These are phyloP conservation scores for Pseudohalonectria lignicola DNA, from an alignment of 2,329 filamentous ascomycete species.

Conservation along the genomic window DNA sequence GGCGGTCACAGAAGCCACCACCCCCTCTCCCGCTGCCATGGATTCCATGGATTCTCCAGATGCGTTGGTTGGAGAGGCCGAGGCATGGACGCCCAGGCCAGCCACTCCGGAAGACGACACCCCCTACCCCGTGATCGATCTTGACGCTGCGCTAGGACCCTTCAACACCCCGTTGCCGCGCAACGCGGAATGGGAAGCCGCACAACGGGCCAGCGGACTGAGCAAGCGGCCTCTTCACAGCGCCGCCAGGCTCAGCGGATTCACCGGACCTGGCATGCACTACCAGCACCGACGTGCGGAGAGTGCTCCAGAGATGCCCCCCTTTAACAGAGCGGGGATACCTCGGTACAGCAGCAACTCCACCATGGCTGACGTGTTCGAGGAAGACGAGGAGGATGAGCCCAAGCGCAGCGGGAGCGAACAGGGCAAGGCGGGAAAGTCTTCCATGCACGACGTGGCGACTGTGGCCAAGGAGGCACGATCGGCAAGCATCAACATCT, in stretches of 20 bases:
- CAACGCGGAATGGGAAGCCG: slow-evolving; percentile 57
- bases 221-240: slow-evolving; percentile 64
- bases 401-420: slow-evolving; percentile 12
- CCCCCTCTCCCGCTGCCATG: too few relatives aligned
- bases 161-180: slow-evolving; percentile 69
- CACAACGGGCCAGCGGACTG: slow-evolving; percentile 45
- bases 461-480: slow-evolving; percentile 1
- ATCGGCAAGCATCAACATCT: slow-evolving; percentile 10
- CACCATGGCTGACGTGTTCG: slow-evolving; percentile 78
- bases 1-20: too few relatives aligned
- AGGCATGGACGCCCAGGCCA: slow-evolving; percentile 25
- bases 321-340: slow-evolving; percentile 58
- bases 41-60: too few relatives aligned
- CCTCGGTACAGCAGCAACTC: slow-evolving; percentile 55
- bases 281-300: slow-evolving; percentile 67
- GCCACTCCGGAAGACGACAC: slow-evolving; percentile 45
- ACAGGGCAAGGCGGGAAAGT: not conserved
- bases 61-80: slow-evolving; percentile 15
- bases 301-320: slow-evolving; percentile 68
- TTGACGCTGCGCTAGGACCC: slow-evolving; percentile 86
- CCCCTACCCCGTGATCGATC: slow-evolving; percentile 74
- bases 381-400: slow-evolving; percentile 65
- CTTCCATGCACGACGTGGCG: not conserved
- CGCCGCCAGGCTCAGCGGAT: slow-evolving; percentile 58
- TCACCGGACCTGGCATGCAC: slow-evolving; percentile 58